These are phyloP conservation scores for Fusarium sp. DNA, from an alignment of 2,329 filamentous ascomycete species.

Conservation along the genomic window DNA sequence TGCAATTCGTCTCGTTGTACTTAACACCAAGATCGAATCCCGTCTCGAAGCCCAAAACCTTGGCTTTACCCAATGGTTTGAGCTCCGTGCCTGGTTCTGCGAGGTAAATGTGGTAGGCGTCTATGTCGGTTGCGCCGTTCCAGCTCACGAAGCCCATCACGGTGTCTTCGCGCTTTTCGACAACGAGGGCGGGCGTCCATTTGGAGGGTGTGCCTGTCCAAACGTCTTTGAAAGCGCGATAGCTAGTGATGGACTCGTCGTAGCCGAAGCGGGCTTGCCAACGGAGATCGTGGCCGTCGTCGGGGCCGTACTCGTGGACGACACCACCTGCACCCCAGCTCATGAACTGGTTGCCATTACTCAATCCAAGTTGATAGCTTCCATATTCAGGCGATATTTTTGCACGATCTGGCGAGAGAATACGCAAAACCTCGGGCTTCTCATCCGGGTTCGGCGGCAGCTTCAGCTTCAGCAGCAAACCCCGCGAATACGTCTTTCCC, in stretches of 20 bases:
- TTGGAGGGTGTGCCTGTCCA: conserved; percentile 37
- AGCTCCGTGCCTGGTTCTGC: background rate
- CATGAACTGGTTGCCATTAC: conserved; percentile 39
- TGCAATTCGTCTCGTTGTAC: conserved; percentile 28
- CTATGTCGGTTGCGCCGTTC: conserved; percentile 42
- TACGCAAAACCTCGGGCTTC: conserved; percentile 17
- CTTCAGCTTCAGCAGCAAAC: conserved; percentile 18
- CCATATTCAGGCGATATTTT: conserved; percentile 24
- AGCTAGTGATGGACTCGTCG: conserved; percentile 29
- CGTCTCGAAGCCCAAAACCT: conserved; percentile 36
- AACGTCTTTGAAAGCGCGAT: conserved; percentile 37
- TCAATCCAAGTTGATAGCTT: conserved; percentile 26
- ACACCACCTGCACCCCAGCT: conserved; percentile 37
- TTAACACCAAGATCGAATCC: conserved; percentile 26
- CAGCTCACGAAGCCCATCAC: conserved; percentile 36
- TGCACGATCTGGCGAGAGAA: conserved; percentile 15
- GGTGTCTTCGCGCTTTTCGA: conserved; percentile 1
- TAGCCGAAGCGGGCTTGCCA: conserved; percentile 40
- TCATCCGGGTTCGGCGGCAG: conserved; percentile 23
- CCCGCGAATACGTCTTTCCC: conserved; percentile 6
- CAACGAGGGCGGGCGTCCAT: conserved; percentile 25
- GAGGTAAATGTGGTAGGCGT: conserved; percentile 35
- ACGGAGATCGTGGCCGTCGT: conserved; percentile 31
- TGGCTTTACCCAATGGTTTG: background rate
- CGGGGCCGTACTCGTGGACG: conserved; percentile 38